Evolutionary conservation across 257 asterid genomes (phyloP), one percentile per base, ranked within the genome.

Genomic region (Echium plantagineum): DNA sequence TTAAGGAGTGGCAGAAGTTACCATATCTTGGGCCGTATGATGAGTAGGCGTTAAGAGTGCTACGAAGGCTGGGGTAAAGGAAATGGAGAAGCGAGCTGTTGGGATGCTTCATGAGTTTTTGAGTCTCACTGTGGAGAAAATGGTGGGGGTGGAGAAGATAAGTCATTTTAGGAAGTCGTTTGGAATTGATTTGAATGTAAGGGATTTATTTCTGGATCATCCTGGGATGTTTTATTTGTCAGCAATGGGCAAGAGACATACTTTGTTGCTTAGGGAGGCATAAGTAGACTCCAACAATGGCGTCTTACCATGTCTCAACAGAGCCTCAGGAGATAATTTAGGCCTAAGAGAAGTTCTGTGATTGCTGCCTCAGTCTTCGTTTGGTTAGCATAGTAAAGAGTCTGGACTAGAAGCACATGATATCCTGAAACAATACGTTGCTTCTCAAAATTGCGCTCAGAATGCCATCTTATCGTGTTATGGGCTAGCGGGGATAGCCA

Each of bases 131-230:
- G 91, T 87, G 75, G 98, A 90, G 81, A 85, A 87, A 72, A 87
- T 83, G 95, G 85, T 85, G 65, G 98, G 87, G 79, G 95, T 90
- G 65, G 95, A 90, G 81, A 87, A 85, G 89, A 79, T 90, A 57
- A 90, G 98, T 69, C 98, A 90, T 68, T 87, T 90, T 61, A 80
- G 95, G 73, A 79, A 80, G 71, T 87, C 89, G 87, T 83, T 87
- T 68, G 96, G 89, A 58, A 84, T 90, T 73, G 86, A 90, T 67
- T 71, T 87, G 75, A 90, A 87, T 64, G 72, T 83, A 57, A 70
- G 97, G 80, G 95, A 87, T 71, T 71, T 90, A 76, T 90, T 90
- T 67, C 60, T 90, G 66, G 94, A 90, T 66, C 97, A 87, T 72
- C 95, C 96, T 1, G 91, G 96, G 64, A 80, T 85, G 69, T 90